Percentiles rank a stretch among this genome's conserved stretches.
These are phyloP conservation scores for Gossypium ekmanianum DNA, from an alignment of 345 rosid species.

Conservation along the genomic window DNA sequence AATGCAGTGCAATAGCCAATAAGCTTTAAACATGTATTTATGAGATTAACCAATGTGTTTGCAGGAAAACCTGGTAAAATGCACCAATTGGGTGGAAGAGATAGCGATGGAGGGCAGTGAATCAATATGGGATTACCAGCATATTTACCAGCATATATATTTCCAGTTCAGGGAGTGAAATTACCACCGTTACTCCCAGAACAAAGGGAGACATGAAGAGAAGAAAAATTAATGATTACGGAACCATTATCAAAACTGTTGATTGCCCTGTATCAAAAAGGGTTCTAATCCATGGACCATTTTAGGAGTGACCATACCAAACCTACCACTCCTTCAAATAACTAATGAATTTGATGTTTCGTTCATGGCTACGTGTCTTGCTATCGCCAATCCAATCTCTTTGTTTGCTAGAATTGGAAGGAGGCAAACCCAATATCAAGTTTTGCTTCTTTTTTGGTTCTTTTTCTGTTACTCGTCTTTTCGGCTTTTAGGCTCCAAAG, in stretches of 20 bases:
- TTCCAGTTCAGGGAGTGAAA: constrained; percentile 46
- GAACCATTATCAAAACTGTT: not conserved
- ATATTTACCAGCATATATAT: constrained; percentile 2
- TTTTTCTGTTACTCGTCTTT: not conserved
- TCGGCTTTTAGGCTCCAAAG: not conserved
- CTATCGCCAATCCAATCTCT: not conserved
- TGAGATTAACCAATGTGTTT: not conserved
- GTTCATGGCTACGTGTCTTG: not conserved
- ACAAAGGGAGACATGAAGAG: constrained; percentile 27
- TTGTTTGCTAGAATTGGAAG: not conserved
- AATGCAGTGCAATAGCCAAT: too few species aligned
- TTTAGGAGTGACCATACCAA: constrained; percentile 29
- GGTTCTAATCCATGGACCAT: constrained; percentile 19
- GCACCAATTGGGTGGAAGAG: constrained; percentile 48
- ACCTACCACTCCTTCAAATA: not conserved
- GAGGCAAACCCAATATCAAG: not conserved
- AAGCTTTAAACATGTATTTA: not conserved
- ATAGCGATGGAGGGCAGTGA: constrained; percentile 31
- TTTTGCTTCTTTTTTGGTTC: not conserved
- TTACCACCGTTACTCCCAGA: not conserved
- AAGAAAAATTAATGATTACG: constrained; percentile 27
- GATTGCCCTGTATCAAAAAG: not conserved
- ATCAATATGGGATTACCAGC: constrained; percentile 39
- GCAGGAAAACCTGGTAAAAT: constrained; percentile 49
- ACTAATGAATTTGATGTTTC: not conserved